Conservation (phyloP, 345 rosid genomes). For the Moringa oleifera region DNA sequence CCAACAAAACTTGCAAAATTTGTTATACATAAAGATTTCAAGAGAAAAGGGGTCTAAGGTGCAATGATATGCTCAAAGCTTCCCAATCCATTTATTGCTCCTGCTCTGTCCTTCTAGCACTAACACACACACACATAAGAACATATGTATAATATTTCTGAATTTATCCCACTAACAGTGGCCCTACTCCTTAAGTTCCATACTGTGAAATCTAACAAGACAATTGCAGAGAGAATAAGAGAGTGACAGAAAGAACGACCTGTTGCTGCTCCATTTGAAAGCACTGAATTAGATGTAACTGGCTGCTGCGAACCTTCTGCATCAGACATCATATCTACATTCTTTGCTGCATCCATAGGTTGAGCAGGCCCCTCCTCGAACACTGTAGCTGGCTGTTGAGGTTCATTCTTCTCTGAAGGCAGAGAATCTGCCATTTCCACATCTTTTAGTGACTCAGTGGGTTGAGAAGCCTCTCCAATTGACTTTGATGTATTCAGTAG, state of each 20-base stretch:
- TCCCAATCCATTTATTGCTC: neutral
- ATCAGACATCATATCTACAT: slow-evolving; percentile 32
- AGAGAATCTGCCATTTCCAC: slow-evolving; percentile 34
- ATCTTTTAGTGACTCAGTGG: slow-evolving; percentile 31
- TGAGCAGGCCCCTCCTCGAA: slow-evolving; percentile 19
- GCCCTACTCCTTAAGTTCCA: neutral
- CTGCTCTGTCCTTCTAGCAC: neutral
- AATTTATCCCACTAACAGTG: neutral
- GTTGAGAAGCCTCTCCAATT: slow-evolving; percentile 29
- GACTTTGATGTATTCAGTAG: slow-evolving; percentile 26
- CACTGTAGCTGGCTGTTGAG: slow-evolving; percentile 17
- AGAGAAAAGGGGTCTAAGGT: no score
- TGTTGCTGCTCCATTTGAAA: slow-evolving; percentile 21
- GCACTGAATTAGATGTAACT: slow-evolving; percentile 9
- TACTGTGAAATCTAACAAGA: neutral
- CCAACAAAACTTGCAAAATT: neutral
- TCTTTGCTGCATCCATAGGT: slow-evolving; percentile 27
- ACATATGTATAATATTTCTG: neutral
- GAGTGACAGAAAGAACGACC: slow-evolving; percentile 12
- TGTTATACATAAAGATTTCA: no score
- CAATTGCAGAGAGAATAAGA: neutral
- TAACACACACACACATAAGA: no score
- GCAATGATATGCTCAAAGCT: neutral
- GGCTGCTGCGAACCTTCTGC: slow-evolving; percentile 17
- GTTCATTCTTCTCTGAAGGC: slow-evolving; percentile 30